Evolutionary conservation across 2,329 filamentous ascomycete species (phyloP).

Genomic region (Mariannaea elegans): DNA sequence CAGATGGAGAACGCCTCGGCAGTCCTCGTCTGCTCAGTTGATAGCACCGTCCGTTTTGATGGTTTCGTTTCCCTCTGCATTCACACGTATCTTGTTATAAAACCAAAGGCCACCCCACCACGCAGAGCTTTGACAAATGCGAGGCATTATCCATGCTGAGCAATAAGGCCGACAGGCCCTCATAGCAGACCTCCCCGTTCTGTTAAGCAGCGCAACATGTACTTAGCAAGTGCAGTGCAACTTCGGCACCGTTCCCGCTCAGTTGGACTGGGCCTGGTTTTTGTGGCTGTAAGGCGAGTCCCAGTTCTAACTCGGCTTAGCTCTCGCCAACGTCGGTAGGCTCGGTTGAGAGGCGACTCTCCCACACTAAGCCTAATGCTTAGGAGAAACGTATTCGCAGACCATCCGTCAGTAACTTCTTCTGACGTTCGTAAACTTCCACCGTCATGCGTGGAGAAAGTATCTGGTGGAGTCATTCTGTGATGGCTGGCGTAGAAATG

Average conservation of each 20-base stretch:
- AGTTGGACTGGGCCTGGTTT: too few relatives aligned
- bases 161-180: constrained; percentile 3
- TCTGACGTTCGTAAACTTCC: too few relatives aligned
- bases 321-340: constrained; percentile 12
- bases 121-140: background rate
- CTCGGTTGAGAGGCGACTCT: background rate
- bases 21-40: background rate
- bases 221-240: too few relatives aligned
- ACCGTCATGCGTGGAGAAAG: too few relatives aligned
- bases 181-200: constrained; percentile 5
- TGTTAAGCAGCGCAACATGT: too few relatives aligned
- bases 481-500: too few relatives aligned
- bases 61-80: too few relatives aligned
- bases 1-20: background rate
- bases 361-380: background rate
- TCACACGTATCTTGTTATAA: too few relatives aligned
- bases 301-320: background rate
- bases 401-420: background rate
- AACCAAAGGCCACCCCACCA: background rate
- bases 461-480: too few relatives aligned
- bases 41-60: too few relatives aligned
- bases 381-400: background rate
- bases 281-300: too few relatives aligned
- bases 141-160: constrained; percentile 8
- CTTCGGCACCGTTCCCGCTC: too few relatives aligned